These are phyloP conservation scores for Leucocoprinus sp. DNA, from an alignment of 768 basidiomycete species.

Conservation along the genomic window DNA sequence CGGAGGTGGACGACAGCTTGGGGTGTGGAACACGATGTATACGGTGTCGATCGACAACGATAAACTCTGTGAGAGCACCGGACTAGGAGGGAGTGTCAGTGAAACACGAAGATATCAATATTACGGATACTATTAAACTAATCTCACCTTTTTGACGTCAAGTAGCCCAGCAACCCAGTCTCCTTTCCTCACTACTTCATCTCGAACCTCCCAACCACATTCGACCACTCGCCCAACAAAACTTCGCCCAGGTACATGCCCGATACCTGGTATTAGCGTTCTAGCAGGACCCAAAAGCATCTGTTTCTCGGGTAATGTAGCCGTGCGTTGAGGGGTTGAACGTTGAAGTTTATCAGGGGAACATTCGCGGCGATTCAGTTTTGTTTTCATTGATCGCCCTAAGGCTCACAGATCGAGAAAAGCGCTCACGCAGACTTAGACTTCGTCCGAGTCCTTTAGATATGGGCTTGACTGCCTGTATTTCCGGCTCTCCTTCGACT, in stretches of 20 bases:
- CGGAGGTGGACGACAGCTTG: conserved; percentile 15
- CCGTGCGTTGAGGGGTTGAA: conserved; percentile 6
- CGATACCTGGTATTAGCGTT: conserved; percentile 33
- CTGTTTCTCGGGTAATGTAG: conserved; percentile 7
- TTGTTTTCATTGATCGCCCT: conserved; percentile 5
- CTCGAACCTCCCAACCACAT: conserved; percentile 72
- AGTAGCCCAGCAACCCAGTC: conserved; percentile 84
- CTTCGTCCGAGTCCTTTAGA: conserved; percentile 13
- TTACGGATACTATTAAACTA: too few species aligned
- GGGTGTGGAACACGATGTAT: conserved; percentile 68
- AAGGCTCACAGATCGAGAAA: conserved; percentile 9
- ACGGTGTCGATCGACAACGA: conserved; percentile 73
- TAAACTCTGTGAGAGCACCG: conserved; percentile 85
- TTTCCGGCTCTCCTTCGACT: conserved; percentile 2
- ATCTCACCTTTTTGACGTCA: conserved; percentile 75
- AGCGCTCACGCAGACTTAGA: conserved; percentile 13
- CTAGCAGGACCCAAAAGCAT: conserved; percentile 9
- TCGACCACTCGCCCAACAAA: conserved; percentile 82
- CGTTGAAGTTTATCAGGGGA: background rate
- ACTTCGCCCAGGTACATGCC: conserved; percentile 81
- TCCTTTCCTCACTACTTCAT: conserved; percentile 57
- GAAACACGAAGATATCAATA: too few species aligned
- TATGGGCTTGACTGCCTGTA: conserved; percentile 7
- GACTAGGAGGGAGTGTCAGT: conserved; percentile 37
- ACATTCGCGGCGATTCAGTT: background rate